Conservation (phyloP, 768 basidiomycete genomes). For the Mycena alexandri region DNA sequence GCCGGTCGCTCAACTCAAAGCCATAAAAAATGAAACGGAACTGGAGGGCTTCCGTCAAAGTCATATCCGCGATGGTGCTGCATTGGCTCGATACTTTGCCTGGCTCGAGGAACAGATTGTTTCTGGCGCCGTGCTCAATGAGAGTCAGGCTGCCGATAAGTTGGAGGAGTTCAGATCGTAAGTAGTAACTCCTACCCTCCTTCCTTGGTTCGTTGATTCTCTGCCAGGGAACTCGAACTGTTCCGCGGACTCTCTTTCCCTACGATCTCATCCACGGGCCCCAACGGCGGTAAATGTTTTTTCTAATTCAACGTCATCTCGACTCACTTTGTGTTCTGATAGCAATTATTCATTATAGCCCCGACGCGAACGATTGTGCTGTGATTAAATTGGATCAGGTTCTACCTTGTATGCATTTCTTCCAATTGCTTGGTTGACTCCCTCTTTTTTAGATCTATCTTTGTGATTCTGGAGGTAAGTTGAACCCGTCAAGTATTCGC, state of each 20-base stretch:
- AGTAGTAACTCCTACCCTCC: conserved; percentile 14
- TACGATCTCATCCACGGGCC: conserved; percentile 93
- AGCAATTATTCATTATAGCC: conserved; percentile 96
- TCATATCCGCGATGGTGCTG: conserved; percentile 92
- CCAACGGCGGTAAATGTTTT: conserved; percentile 83
- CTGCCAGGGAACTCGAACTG: conserved; percentile 72
- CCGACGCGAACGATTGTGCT: conserved; percentile 79
- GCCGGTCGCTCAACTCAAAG: conserved; percentile 82
- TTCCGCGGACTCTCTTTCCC: conserved; percentile 92
- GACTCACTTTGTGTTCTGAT: not conserved
- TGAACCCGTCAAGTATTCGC: not conserved
- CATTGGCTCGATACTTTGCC: conserved; percentile 89
- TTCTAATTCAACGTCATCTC: not conserved
- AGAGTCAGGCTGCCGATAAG: conserved; percentile 83
- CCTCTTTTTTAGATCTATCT: conserved; percentile 53
- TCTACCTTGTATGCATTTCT: conserved; percentile 13
- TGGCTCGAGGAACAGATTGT: conserved; percentile 92
- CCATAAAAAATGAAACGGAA: conserved; percentile 86
- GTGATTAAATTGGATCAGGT: conserved; percentile 83
- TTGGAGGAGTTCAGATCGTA: conserved; percentile 87
- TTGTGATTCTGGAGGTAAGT: conserved; percentile 86
- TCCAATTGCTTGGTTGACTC: not conserved
- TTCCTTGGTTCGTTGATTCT: not conserved
- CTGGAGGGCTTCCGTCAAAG: conserved; percentile 90
- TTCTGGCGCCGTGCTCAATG: conserved; percentile 72